Percentiles rank a stretch among this genome's conserved stretches.
Conservation (phyloP, 2,329 filamentous ascomycete species). For the Penicillium paneum region DNA sequence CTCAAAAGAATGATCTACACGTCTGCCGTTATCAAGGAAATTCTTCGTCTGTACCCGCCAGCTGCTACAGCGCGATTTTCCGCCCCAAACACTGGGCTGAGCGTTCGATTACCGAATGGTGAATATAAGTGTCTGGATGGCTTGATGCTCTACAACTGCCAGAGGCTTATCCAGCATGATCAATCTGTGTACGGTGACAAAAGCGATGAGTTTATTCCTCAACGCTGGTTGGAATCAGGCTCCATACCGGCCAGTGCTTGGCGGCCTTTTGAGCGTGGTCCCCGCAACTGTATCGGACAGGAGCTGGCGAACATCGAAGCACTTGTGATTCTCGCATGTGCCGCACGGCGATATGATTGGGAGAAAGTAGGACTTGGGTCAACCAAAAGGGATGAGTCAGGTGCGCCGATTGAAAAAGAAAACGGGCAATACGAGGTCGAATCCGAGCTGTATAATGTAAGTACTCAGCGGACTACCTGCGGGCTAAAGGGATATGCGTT, state of each 20-base stretch:
- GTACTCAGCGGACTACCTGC: not conserved
- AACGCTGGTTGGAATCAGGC: slow-evolving; percentile 36
- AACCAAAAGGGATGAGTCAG: not conserved
- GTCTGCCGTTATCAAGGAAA: slow-evolving; percentile 54
- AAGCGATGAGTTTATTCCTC: slow-evolving; percentile 33
- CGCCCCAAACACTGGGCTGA: slow-evolving; percentile 7
- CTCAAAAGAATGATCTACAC: slow-evolving; percentile 51
- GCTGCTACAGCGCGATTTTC: slow-evolving; percentile 15
- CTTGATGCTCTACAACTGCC: not conserved
- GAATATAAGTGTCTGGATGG: not conserved
- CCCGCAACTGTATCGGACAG: slow-evolving; percentile 51
- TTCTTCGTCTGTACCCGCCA: slow-evolving; percentile 52
- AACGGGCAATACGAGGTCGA: slow-evolving; percentile 1
- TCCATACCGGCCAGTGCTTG: slow-evolving; percentile 41
- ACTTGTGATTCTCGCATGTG: slow-evolving; percentile 16
- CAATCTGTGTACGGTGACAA: slow-evolving; percentile 13
- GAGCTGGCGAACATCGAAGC: slow-evolving; percentile 48
- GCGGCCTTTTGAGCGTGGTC: slow-evolving; percentile 50
- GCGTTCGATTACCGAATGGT: slow-evolving; percentile 6
- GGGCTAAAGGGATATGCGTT: not conserved
- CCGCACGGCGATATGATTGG: slow-evolving; percentile 16
- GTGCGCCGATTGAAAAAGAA: not conserved
- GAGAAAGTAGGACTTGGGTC: slow-evolving; percentile 17
- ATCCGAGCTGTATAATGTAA: slow-evolving; percentile 1
- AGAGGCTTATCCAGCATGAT: slow-evolving; percentile 18